These are phyloP conservation scores for Prototheca cutis DNA, from an alignment of 163 green algal genomes.

Conservation along the genomic window DNA sequence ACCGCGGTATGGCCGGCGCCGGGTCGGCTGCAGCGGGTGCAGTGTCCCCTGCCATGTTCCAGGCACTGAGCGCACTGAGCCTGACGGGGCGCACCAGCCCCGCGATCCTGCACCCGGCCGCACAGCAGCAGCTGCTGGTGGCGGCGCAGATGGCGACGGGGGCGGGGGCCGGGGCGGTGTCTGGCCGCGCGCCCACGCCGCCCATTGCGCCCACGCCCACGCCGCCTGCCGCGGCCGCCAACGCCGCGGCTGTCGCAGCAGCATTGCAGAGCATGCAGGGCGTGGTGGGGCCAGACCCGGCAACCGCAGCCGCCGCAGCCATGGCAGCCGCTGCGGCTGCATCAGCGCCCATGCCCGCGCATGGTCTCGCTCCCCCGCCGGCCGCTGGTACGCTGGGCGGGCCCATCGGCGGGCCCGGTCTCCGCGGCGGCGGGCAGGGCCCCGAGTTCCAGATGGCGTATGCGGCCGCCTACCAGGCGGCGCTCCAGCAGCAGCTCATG, in stretches of 20 bases:
- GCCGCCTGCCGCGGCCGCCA: constrained; percentile 15
- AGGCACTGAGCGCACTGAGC: constrained; percentile 38
- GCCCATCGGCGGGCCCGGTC: no score
- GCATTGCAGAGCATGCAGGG: constrained; percentile 14
- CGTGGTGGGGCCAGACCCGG: not conserved
- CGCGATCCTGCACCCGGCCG: constrained; percentile 1
- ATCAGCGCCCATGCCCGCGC: no score
- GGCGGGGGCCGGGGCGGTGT: no score
- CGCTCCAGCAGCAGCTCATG: constrained; percentile 63
- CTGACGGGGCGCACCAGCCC: constrained; percentile 12
- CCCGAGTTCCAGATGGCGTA: constrained; percentile 78
- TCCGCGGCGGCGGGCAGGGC: constrained; percentile 1
- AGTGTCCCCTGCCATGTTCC: constrained; percentile 32
- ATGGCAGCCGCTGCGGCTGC: no score
- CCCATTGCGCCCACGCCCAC: not conserved
- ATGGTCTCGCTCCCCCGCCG: no score
- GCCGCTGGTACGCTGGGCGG: no score
- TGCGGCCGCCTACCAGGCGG: constrained; percentile 73
- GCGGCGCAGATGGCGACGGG: constrained; percentile 5
- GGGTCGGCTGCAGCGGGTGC: not conserved
- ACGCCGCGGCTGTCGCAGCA: constrained; percentile 16
- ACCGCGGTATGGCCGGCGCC: not conserved
- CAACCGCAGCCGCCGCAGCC: no score
- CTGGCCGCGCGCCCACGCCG: no score
- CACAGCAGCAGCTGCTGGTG: constrained; percentile 10